These are phyloP conservation scores for Vigna radiata DNA, from an alignment of 306 rosid species.

Conservation along the genomic window DNA sequence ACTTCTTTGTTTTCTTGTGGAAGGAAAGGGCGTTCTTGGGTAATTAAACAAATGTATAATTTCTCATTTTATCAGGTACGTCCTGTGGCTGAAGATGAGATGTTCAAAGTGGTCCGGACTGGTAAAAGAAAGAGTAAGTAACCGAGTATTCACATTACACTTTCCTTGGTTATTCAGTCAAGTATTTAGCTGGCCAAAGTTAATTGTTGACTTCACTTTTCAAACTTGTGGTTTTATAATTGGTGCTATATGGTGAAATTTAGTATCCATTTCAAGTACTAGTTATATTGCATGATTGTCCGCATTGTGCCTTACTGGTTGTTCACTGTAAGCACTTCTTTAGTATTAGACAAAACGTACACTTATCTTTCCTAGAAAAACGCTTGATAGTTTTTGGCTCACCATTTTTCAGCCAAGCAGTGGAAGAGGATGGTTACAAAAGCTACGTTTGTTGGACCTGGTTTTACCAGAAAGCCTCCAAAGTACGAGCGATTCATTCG, in stretches of 20 bases:
- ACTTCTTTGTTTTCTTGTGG: not conserved
- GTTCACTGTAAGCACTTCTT: not conserved
- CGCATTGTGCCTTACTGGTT: not conserved
- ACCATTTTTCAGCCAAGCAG: conserved; percentile 73
- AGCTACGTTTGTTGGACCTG: conserved; percentile 93
- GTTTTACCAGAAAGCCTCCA: conserved; percentile 95
- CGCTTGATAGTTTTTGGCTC: conserved; percentile 25
- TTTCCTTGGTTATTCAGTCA: not conserved
- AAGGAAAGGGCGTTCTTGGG: not conserved
- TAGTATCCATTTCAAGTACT: conserved; percentile 10
- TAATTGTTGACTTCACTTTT: not conserved
- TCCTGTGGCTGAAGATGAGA: conserved; percentile 96
- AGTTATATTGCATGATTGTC: not conserved
- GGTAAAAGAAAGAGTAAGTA: conserved; percentile 90
- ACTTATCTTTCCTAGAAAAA: not conserved
- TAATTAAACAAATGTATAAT: conserved; percentile 10
- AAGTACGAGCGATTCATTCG: conserved; percentile 93
- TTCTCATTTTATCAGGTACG: conserved; percentile 66
- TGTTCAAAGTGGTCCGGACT: conserved; percentile 89
- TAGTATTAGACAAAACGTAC: not conserved
- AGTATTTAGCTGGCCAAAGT: not conserved
- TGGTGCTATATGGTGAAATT: not conserved
- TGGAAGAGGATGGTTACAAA: conserved; percentile 98
- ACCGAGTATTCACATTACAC: not conserved
- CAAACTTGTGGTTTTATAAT: not conserved